A percentile compares a stretch with the other conserved stretches of the same genome.
Evolutionary conservation across 2,329 filamentous ascomycete genomes (phyloP).

Genomic region (Huntiella omanensis): DNA sequence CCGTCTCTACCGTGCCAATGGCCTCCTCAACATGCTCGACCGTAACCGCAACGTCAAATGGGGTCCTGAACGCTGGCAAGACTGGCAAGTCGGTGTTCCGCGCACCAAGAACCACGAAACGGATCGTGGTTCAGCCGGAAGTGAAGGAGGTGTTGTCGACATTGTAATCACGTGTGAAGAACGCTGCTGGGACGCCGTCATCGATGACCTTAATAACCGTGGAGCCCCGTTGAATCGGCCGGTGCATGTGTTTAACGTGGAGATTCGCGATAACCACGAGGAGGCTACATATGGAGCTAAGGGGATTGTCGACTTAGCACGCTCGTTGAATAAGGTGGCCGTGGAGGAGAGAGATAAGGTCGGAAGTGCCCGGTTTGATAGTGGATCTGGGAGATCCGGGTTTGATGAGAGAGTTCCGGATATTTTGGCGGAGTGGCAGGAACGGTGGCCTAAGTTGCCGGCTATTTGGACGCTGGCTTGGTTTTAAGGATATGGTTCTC

Average conservation of each 20-base stretch:
- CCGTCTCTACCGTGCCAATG: constrained; percentile 76
- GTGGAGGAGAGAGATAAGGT: constrained; percentile 52
- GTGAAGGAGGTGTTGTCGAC: constrained; percentile 79
- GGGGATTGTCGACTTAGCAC: constrained; percentile 80
- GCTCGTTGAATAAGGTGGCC: constrained; percentile 65
- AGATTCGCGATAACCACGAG: constrained; percentile 97
- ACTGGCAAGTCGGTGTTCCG: constrained; percentile 80
- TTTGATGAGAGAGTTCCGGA: constrained; percentile 93
- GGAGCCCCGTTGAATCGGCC: constrained; percentile 76
- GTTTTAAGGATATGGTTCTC: constrained; percentile 40
- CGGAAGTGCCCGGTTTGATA: constrained; percentile 48
- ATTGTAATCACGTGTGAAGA: constrained; percentile 96
- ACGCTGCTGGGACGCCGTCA: constrained; percentile 91
- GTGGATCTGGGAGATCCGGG: constrained; percentile 46
- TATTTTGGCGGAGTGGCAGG: constrained; percentile 82
- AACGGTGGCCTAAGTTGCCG: constrained; percentile 78
- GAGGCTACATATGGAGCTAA: constrained; percentile 80
- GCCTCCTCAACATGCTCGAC: constrained; percentile 86
- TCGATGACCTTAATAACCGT: constrained; percentile 77
- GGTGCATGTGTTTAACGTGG: constrained; percentile 94
- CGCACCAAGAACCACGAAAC: constrained; percentile 49
- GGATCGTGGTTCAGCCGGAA: constrained; percentile 61
- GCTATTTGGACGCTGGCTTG: constrained; percentile 89
- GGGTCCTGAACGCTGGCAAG: constrained; percentile 93
- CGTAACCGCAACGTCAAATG: constrained; percentile 84